Conservation (phyloP, 2,329 filamentous ascomycete genomes). For the Leptographium lundbergii region DNA sequence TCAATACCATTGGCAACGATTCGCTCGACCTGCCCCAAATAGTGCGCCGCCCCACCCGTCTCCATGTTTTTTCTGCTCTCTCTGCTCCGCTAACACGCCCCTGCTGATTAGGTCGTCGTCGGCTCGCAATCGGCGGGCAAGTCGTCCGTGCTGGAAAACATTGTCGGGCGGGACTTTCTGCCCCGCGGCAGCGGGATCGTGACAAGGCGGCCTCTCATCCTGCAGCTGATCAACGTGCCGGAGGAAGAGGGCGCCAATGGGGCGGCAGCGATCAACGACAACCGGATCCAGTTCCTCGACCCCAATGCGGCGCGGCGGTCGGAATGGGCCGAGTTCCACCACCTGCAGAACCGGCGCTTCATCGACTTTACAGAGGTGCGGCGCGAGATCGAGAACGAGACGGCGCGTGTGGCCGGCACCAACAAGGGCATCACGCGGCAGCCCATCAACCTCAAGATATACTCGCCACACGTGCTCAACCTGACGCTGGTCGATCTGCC, state of each 20-base stretch:
- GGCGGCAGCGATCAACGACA: constrained; percentile 40
- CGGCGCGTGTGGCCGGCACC: constrained; percentile 87
- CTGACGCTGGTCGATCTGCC: constrained; percentile 93
- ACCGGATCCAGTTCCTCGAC: constrained; percentile 56
- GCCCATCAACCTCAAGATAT: constrained; percentile 95
- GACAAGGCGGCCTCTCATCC: constrained; percentile 82
- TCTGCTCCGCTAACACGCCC: not conserved
- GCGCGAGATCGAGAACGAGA: constrained; percentile 94
- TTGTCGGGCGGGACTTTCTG: constrained; percentile 93
- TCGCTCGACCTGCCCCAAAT: constrained; percentile 96
- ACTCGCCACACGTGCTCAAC: constrained; percentile 95
- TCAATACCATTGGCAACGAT: constrained; percentile 99
- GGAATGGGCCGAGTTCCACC: constrained; percentile 91
- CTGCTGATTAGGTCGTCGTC: constrained; percentile 68
- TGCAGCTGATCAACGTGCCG: constrained; percentile 96
- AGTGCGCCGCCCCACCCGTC: constrained; percentile 41
- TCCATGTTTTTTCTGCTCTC: not conserved
- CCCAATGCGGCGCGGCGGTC: constrained; percentile 54
- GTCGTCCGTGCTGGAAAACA: constrained; percentile 96
- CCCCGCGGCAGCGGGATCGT: constrained; percentile 95
- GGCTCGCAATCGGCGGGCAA: constrained; percentile 97
- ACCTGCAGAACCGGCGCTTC: constrained; percentile 96
- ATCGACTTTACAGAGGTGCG: constrained; percentile 97
- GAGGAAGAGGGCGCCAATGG: constrained; percentile 42
- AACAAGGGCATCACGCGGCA: constrained; percentile 95